Percentiles rank a stretch among this genome's conserved stretches.
These are phyloP conservation scores for Pontederia paniculata DNA, from an alignment of 176 grass and related monocot species.

Conservation along the genomic window DNA sequence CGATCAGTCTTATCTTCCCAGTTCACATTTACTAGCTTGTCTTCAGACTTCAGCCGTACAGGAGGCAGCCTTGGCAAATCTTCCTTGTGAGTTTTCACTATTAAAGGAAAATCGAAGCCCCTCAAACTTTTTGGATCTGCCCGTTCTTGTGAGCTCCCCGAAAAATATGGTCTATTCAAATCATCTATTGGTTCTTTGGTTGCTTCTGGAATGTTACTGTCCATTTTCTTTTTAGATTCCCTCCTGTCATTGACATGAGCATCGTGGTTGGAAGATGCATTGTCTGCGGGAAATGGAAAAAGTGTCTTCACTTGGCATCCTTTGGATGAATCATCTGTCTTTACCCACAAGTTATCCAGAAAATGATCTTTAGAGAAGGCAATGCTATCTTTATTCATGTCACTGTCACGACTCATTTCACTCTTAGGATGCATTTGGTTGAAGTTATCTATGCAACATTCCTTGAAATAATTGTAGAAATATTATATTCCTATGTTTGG, in stretches of 20 bases:
- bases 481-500: no score
- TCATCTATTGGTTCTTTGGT: conserved; percentile 40
- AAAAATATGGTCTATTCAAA: conserved; percentile 32
- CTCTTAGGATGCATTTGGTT: conserved; percentile 20
- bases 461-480: no score
- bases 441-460: no score
- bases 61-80: conserved; percentile 77
- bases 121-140: conserved; percentile 27
- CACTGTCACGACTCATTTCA: no score
- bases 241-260: conserved; percentile 23
- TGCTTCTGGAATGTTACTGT: conserved; percentile 31
- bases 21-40: conserved; percentile 84
- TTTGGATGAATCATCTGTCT: conserved; percentile 59
- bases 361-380: conserved; percentile 6
- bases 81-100: conserved; percentile 50
- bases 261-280: conserved; percentile 53
- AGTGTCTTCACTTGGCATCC: conserved; percentile 72
- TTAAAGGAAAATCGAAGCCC: conserved; percentile 53
- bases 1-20: conserved; percentile 78
- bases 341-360: conserved; percentile 22
- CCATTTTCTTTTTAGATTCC: conserved; percentile 37
- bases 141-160: conserved; percentile 30
- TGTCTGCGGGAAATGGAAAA: conserved; percentile 59
- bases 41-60: conserved; percentile 83
- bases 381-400: conserved; percentile 15